These are phyloP conservation scores for Ceriops tagal DNA, from an alignment of 345 rosid genomes.

Conservation along the genomic window DNA sequence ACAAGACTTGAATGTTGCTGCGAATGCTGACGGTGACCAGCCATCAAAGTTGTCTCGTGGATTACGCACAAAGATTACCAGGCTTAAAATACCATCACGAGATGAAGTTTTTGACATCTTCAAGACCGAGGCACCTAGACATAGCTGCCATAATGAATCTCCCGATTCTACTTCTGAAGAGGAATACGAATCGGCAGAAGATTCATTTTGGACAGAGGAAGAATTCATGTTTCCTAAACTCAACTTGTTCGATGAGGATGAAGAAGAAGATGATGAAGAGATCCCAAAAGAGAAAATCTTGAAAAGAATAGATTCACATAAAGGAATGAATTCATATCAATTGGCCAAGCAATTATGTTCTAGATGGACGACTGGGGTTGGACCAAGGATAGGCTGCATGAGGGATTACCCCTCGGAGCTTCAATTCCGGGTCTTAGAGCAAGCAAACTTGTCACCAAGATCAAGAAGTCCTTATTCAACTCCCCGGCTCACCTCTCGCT, in stretches of 20 bases:
- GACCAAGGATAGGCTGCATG: constrained; percentile 93
- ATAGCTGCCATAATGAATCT: constrained; percentile 11
- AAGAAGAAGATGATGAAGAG: constrained; percentile 46
- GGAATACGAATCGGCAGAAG: constrained; percentile 78
- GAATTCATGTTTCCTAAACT: constrained; percentile 59
- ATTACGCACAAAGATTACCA: constrained; percentile 33
- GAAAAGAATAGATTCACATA: constrained; percentile 75
- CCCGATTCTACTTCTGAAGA: constrained; percentile 39
- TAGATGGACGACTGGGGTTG: constrained; percentile 90
- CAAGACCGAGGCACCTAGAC: constrained; percentile 17
- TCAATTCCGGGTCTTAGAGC: constrained; percentile 63
- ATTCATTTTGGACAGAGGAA: constrained; percentile 56
- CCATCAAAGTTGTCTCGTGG: constrained; percentile 29
- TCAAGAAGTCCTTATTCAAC: constrained; percentile 19
- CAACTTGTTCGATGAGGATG: constrained; percentile 59
- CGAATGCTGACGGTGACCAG: constrained; percentile 19
- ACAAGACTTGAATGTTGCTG: constrained; percentile 13
- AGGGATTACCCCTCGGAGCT: constrained; percentile 91
- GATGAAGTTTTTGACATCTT: constrained; percentile 17
- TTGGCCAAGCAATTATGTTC: constrained; percentile 68
- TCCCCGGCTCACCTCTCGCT: constrained; percentile 13
- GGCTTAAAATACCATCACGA: constrained; percentile 36
- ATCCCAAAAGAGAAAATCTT: constrained; percentile 67
- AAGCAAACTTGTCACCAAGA: constrained; percentile 69
- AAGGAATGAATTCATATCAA: constrained; percentile 64